Evolutionary conservation across 1,139 yeast species (phyloP).

Genomic region (Ogataea hybrid): DNA sequence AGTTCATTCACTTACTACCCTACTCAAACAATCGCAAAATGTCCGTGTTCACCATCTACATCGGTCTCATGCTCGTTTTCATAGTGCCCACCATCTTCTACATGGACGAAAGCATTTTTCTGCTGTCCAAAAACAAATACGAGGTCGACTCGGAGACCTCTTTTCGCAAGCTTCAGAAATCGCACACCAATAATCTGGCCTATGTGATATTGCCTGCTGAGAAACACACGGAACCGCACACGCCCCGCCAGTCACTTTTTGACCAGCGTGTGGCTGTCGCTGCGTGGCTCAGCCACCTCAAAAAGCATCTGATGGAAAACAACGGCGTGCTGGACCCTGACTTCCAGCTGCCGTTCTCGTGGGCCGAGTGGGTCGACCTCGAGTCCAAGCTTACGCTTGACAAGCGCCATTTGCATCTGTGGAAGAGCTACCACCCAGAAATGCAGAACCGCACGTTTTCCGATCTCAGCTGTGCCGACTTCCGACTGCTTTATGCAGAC

Average conservation of each 20-base stretch:
- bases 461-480: slow-evolving; percentile 21
- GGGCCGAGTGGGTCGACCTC: slow-evolving; percentile 33
- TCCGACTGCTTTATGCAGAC: slow-evolving; percentile 21
- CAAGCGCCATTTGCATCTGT: slow-evolving; percentile 17
- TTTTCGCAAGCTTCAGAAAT: slow-evolving; percentile 11
- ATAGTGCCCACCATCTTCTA: slow-evolving; percentile 19
- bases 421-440: slow-evolving; percentile 16
- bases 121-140: slow-evolving; percentile 5
- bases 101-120: slow-evolving; percentile 15
- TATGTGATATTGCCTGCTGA: slow-evolving; percentile 17
- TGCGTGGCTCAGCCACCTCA: slow-evolving; percentile 23
- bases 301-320: slow-evolving; percentile 18
- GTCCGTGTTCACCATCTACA: slow-evolving; percentile 15
- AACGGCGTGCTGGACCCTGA: slow-evolving; percentile 20
- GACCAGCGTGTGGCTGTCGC: slow-evolving; percentile 2
- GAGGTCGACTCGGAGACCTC: slow-evolving; percentile 16
- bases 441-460: slow-evolving; percentile 10
- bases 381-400: slow-evolving; percentile 22
- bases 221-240: slow-evolving; percentile 3
- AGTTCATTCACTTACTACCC: slow-evolving; percentile 8
- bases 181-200: slow-evolving; percentile 13
- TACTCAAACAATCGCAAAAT: slow-evolving; percentile 6
- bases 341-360: slow-evolving; percentile 28
- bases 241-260: neutral
- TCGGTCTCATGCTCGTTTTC: slow-evolving; percentile 13